Conservation (phyloP, 495 filamentous ascomycete species). For the Durotheca rogersii region DNA sequence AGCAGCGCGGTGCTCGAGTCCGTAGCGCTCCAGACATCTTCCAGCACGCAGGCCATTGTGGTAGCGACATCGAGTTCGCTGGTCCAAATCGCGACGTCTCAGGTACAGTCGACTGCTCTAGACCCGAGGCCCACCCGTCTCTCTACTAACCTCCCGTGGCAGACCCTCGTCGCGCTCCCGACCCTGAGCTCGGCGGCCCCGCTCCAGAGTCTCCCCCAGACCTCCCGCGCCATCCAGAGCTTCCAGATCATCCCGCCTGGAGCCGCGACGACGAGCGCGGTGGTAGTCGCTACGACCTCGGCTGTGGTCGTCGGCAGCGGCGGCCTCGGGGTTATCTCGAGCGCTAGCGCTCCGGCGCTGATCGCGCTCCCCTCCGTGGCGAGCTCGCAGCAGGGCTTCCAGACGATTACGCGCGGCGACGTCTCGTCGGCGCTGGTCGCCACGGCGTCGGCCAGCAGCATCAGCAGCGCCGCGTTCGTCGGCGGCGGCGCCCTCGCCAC, state of each 20-base stretch:
- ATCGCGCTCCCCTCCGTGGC: too few species aligned
- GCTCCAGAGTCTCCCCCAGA: background rate
- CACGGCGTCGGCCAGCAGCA: conserved; percentile 4
- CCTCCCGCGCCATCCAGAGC: conserved; percentile 7
- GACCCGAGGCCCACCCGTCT: background rate
- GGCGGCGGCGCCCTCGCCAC: background rate
- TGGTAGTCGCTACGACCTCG: conserved; percentile 1
- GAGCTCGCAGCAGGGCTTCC: conserved; percentile 15
- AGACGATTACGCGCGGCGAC: conserved; percentile 4
- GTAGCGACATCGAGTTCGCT: conserved; percentile 4
- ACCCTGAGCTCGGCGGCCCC: background rate
- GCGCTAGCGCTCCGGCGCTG: background rate
- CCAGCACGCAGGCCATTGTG: conserved; percentile 3
- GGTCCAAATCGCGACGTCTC: background rate
- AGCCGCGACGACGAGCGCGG: background rate
- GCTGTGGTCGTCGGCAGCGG: conserved; percentile 6
- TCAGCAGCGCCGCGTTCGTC: background rate
- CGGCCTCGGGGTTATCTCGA: conserved; percentile 5
- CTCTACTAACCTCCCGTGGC: background rate
- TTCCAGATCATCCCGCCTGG: conserved; percentile 14
- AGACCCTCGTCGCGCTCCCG: background rate
- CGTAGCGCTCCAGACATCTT: background rate
- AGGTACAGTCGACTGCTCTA: background rate
- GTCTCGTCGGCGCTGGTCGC: conserved; percentile 2
- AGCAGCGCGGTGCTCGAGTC: conserved; percentile 10